Evolutionary conservation across 2,329 filamentous ascomycete species (phyloP).

Genomic region (Parastagonospora avenae): DNA sequence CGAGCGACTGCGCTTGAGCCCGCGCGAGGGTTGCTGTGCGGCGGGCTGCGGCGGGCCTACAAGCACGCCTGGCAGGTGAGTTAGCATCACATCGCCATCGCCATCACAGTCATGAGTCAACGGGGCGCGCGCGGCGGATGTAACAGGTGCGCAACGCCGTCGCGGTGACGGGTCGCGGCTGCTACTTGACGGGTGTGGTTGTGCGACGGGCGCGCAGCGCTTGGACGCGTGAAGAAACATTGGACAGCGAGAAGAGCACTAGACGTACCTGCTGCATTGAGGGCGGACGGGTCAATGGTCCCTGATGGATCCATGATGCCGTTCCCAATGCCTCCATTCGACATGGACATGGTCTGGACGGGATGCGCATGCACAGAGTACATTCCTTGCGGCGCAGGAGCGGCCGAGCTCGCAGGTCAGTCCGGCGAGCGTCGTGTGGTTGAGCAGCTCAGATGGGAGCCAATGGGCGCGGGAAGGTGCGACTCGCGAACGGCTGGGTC

Average conservation of each 20-base stretch:
- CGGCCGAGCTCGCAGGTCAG: conserved; percentile 37
- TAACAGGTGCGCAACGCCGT: conserved; percentile 32
- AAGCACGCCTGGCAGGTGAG: conserved; percentile 27
- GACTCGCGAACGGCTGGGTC: conserved; percentile 25
- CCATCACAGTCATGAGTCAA: no score
- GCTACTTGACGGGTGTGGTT: conserved; percentile 11
- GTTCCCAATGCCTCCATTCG: conserved; percentile 48
- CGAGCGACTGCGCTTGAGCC: conserved; percentile 50
- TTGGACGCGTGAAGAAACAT: conserved; percentile 1
- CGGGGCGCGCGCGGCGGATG: conserved; percentile 34
- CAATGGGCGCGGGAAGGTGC: conserved; percentile 27
- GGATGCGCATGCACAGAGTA: conserved; percentile 47
- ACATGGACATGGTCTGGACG: conserved; percentile 44
- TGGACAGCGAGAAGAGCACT: conserved; percentile 1
- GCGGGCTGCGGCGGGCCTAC: conserved; percentile 35
- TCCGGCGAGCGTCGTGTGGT: conserved; percentile 17
- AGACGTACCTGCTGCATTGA: conserved; percentile 45
- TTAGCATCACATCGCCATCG: conserved; percentile 28
- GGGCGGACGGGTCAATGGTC: conserved; percentile 49
- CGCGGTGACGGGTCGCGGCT: conserved; percentile 7
- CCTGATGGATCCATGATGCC: conserved; percentile 48
- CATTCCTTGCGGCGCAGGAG: conserved; percentile 46
- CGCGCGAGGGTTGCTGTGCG: conserved; percentile 43
- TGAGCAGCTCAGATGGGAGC: conserved; percentile 19
- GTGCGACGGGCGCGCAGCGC: conserved; percentile 10